Percentiles rank a stretch among this genome's conserved stretches.
These are phyloP conservation scores for Dendrobium chrysotoxum DNA, from an alignment of 106 monocot genomes.

Conservation along the genomic window DNA sequence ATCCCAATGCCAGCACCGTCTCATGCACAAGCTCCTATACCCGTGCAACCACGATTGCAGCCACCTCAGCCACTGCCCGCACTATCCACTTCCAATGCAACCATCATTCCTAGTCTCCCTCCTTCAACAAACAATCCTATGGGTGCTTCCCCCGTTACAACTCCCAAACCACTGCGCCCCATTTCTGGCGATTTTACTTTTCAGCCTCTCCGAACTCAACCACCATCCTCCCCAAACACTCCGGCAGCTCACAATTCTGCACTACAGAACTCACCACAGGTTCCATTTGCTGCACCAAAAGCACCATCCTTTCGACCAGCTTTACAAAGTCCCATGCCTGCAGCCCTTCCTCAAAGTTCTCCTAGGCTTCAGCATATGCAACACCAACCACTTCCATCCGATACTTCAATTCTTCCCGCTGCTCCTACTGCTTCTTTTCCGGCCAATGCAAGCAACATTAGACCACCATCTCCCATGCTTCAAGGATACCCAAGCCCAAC, in stretches of 20 bases:
- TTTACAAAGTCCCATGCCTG: conserved; percentile 16
- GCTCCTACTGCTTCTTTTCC: conserved; percentile 13
- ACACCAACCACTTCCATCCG: background rate
- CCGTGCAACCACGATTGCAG: background rate
- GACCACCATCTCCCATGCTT: conserved; percentile 18
- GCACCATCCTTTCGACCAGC: conserved; percentile 46
- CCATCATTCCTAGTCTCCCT: conserved; percentile 17
- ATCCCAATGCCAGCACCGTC: background rate
- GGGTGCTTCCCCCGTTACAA: conserved; percentile 2
- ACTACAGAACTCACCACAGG: conserved; percentile 3
- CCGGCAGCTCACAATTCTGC: conserved; percentile 9
- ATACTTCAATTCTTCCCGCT: conserved; percentile 2
- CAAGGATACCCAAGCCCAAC: conserved; percentile 18
- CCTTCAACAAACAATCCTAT: conserved; percentile 11
- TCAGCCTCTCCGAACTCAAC: conserved; percentile 42
- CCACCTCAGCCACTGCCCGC: conserved; percentile 19
- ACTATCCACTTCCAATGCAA: conserved; percentile 14
- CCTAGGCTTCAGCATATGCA: background rate
- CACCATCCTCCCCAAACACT: conserved; percentile 18
- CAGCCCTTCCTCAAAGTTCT: conserved; percentile 9
- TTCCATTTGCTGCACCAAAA: conserved; percentile 16
- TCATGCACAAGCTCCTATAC: conserved; percentile 9
- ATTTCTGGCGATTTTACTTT: conserved; percentile 70
- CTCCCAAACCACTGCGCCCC: conserved; percentile 40
- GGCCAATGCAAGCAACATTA: background rate